phyloP scores from a whole-genome alignment of 2,329 filamentous ascomycete species.

The Colletotrichum caudatum region DNA sequence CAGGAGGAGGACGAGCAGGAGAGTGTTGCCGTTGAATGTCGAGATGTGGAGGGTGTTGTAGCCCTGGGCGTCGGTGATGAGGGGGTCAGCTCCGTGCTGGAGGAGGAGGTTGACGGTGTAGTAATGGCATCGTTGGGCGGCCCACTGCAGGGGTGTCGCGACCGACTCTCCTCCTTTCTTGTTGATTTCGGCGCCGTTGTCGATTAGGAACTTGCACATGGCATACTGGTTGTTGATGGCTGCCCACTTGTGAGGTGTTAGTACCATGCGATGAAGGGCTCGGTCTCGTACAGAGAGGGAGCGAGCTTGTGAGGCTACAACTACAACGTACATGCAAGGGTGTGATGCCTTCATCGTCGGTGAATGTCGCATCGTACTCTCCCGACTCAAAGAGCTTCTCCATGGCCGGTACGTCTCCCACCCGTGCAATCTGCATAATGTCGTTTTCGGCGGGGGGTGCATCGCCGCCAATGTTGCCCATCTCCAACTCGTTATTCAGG shows the following conservation, averaged over 20 bases:
- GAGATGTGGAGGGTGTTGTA: conserved; percentile 98
- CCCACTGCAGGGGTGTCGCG: conserved; percentile 96
- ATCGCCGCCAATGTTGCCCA: conserved; percentile 62
- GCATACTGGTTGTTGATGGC: conserved; percentile 99
- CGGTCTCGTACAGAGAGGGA: conserved; percentile 1
- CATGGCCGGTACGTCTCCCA: conserved; percentile 88
- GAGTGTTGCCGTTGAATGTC: conserved; percentile 95
- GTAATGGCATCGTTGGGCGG: conserved; percentile 95
- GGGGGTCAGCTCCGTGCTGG: conserved; percentile 89
- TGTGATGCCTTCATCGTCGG: conserved; percentile 93
- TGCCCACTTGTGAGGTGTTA: conserved; percentile 81
- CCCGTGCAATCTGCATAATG: conserved; percentile 93
- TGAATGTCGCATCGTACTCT: conserved; percentile 84
- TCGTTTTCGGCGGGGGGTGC: conserved; percentile 71
- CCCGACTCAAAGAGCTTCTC: conserved; percentile 89
- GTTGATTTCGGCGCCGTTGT: conserved; percentile 88
- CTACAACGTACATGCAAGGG: conserved; percentile 82
- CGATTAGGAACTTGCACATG: conserved; percentile 95
- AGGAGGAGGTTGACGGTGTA: conserved; percentile 95
- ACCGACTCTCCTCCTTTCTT: conserved; percentile 95
- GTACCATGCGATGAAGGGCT: conserved; percentile 28
- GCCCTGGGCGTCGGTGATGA: conserved; percentile 92
- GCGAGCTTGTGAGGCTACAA: conserved; percentile 39
- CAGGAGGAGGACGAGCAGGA: conserved; percentile 87
- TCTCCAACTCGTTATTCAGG: conserved; percentile 68